Evolutionary conservation across 495 filamentous ascomycete genomes (phyloP).

Genomic region (Hyaloscypha finlandica): DNA sequence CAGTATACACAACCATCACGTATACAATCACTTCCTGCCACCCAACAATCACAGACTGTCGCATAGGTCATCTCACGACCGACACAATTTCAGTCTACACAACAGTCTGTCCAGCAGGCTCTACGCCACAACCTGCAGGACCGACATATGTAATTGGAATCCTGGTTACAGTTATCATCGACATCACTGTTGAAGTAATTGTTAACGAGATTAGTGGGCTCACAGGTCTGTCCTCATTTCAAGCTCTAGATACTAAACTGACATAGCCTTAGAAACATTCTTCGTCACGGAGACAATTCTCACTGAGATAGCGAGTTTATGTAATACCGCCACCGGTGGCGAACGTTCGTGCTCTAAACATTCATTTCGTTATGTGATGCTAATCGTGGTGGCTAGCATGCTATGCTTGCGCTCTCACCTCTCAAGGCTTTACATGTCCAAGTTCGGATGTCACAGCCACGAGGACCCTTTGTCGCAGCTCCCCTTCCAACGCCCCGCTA

Average conservation of each 20-base stretch:
- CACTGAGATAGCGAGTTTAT: not conserved
- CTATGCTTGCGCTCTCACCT: not conserved
- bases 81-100: not conserved
- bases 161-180: constrained; percentile 1
- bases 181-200: not conserved
- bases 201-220: not conserved
- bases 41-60: not conserved
- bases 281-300: not conserved
- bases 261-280: not conserved
- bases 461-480: not conserved
- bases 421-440: not conserved
- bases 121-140: not conserved
- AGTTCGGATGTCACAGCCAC: not conserved
- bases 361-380: not conserved
- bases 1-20: not conserved
- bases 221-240: too few species aligned
- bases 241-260: too few species aligned
- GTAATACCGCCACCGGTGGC: not conserved
- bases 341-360: not conserved
- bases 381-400: not conserved
- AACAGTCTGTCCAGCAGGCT: not conserved
- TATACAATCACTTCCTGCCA: constrained; percentile 3
- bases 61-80: not conserved
- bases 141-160: not conserved
- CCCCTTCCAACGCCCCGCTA: not conserved